Percentiles rank a stretch among this genome's conserved stretches.
Conservation (phyloP, 2,329 filamentous ascomycete genomes). For the Curvularia hawaiiensis region DNA sequence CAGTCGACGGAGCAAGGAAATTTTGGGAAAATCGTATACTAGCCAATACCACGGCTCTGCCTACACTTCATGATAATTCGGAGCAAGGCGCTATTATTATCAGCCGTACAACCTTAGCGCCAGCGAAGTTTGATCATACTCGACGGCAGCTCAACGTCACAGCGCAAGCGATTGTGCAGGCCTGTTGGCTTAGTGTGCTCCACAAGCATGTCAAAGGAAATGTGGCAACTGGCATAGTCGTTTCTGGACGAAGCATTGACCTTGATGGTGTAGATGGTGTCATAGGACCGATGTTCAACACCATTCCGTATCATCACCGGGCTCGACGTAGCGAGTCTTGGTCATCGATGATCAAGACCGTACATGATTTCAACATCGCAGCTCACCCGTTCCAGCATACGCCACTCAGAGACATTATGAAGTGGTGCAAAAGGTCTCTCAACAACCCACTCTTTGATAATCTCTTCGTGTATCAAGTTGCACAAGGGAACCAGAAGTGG, state of each 20-base stretch:
- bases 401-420: conserved; percentile 77
- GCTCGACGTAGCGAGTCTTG: conserved; percentile 58
- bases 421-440: conserved; percentile 68
- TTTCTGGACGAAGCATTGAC: conserved; percentile 77
- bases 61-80: conserved; percentile 26
- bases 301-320: conserved; percentile 71
- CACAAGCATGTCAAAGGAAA: conserved; percentile 55
- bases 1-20: conserved; percentile 52
- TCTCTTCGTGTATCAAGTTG: conserved; percentile 79
- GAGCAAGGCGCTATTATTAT: conserved; percentile 27
- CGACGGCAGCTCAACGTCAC: conserved; percentile 71
- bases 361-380: conserved; percentile 73
- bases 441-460: conserved; percentile 69
- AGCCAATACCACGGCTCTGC: conserved; percentile 40
- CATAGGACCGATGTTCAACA: conserved; percentile 89
- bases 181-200: conserved; percentile 71
- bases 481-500: conserved; percentile 27
- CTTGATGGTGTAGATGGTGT: conserved; percentile 68
- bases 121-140: conserved; percentile 56
- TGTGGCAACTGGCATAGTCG: conserved; percentile 72
- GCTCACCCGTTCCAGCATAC: conserved; percentile 78
- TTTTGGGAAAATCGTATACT: conserved; percentile 73
- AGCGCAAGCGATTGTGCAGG: conserved; percentile 78
- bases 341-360: conserved; percentile 63
- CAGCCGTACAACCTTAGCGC: conserved; percentile 43